Evolutionary conservation across 1,284 basidiomycete genomes (phyloP).

Genomic region (Porphyrellus sp.): DNA sequence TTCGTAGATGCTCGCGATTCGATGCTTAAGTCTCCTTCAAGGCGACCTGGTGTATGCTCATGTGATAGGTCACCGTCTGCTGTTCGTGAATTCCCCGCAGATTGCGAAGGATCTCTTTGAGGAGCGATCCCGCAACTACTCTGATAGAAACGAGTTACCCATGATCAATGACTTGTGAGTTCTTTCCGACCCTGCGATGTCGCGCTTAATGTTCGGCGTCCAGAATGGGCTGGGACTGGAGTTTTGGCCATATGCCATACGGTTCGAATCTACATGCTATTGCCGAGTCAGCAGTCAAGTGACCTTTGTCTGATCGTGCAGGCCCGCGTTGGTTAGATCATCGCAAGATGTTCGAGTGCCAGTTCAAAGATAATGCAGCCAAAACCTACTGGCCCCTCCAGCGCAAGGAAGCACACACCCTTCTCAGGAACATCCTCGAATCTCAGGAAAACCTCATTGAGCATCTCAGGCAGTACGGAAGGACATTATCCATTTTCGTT

Average conservation of each 20-base stretch:
- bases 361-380: slow-evolving; percentile 41
- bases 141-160: slow-evolving; percentile 29
- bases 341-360: slow-evolving; percentile 46
- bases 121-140: slow-evolving; percentile 32
- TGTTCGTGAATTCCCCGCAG: slow-evolving; percentile 36
- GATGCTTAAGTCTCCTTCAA: slow-evolving; percentile 3
- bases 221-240: slow-evolving; percentile 53
- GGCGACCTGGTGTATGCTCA: slow-evolving; percentile 33
- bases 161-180: slow-evolving; percentile 36
- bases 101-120: slow-evolving; percentile 40
- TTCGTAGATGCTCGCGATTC: not conserved
- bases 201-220: slow-evolving; percentile 1
- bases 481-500: not conserved
- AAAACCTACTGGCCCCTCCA: slow-evolving; percentile 41
- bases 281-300: not conserved
- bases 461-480: slow-evolving; percentile 44
- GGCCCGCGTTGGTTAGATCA: slow-evolving; percentile 49
- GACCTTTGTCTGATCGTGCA: slow-evolving; percentile 9
- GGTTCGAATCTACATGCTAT: slow-evolving; percentile 27
- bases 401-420: slow-evolving; percentile 37
- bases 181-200: not conserved
- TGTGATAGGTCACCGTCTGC: slow-evolving; percentile 29
- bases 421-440: slow-evolving; percentile 40
- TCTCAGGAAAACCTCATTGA: slow-evolving; percentile 39
- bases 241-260: slow-evolving; percentile 51